Evolutionary conservation across 306 rosid genomes (phyloP), one percentile per base, ranked within the genome.

Genomic region (Potentilla sterilis): DNA sequence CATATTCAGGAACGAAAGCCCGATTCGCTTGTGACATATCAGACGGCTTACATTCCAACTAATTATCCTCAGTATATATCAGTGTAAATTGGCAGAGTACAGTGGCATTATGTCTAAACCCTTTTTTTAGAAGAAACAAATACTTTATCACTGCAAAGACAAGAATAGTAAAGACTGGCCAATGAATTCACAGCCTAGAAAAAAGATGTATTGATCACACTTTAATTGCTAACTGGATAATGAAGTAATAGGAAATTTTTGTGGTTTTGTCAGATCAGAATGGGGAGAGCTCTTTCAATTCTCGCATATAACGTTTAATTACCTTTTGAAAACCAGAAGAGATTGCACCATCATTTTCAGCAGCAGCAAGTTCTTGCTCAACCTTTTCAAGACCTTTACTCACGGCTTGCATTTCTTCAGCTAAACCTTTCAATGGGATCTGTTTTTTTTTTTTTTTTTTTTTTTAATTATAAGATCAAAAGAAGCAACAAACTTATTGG

Each of bases 401-500:
- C 80, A 95, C 98, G 19, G 98, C 97, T 88, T 95, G 98, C 98
- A 95, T 95, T 85, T 95, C 98, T 85, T 95, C 98, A 79, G 98
- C 98, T 86, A 95, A 87, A 77, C 89, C 95, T 86, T 95, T 95
- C 78, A 95, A 87, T 85, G 88, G 98, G 86, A 92, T 95, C 98
- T 95, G 85, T 47, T 85, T 67, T 63, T 77, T 76, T 74, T 28
- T 28, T 28, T 28, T 28, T 28, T 28, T 77, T 76, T 74, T 28
- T 28, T 28, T 28, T 28, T 28, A 0, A 28, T 28, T 28, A 28
- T 28, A 0, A 58, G 46, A 73, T 57, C 14, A 67, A 70, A 55
- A 7, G n/a, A 59, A 68, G 54, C 46, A 71, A 41, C 7, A n/a
- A 44, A 43, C 70, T 58, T 43, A 4, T 55, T 13, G 75, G 49